Percentiles rank a stretch among this genome's conserved stretches.
Conservation (phyloP, 2,329 filamentous ascomycete species). For the Sporothrix brasiliensis region DNA sequence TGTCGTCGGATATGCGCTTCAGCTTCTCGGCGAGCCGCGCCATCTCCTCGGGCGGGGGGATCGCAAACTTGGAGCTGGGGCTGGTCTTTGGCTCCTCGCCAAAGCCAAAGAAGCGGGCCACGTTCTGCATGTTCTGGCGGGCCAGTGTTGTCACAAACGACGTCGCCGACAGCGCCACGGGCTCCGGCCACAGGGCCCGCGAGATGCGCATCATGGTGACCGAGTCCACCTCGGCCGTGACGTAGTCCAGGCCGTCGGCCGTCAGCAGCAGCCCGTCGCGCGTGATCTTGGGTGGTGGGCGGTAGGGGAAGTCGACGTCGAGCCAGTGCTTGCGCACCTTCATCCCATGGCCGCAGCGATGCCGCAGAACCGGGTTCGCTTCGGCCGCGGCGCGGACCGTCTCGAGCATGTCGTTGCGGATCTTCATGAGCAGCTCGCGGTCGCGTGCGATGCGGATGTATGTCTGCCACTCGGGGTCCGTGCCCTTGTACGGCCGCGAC, state of each 20-base stretch:
- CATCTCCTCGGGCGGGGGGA: not conserved
- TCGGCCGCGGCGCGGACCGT: conserved; percentile 49
- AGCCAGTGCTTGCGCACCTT: conserved; percentile 60
- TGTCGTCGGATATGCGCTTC: conserved; percentile 41
- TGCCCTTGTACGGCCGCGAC: conserved; percentile 55
- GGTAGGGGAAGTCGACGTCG: conserved; percentile 61
- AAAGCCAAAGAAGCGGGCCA: conserved; percentile 53
- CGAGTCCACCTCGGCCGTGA: conserved; percentile 34
- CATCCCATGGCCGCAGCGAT: conserved; percentile 53
- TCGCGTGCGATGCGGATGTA: conserved; percentile 64
- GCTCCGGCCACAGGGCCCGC: conserved; percentile 58
- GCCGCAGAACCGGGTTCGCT: conserved; percentile 48
- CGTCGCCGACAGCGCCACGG: conserved; percentile 55
- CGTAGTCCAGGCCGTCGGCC: conserved; percentile 29
- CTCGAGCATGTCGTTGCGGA: conserved; percentile 54
- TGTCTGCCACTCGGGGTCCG: conserved; percentile 65
- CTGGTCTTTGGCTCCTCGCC: conserved; percentile 35
- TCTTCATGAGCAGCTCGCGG: conserved; percentile 49
- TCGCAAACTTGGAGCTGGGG: not conserved
- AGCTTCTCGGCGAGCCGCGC: conserved; percentile 41
- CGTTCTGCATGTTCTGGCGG: conserved; percentile 49
- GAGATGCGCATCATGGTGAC: conserved; percentile 45
- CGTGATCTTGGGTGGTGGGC: conserved; percentile 62
- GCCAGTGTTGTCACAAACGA: conserved; percentile 55
- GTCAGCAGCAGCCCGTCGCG: conserved; percentile 50